Conservation (phyloP, 1,284 basidiomycete genomes). For the Salmacisia buchloeana region DNA sequence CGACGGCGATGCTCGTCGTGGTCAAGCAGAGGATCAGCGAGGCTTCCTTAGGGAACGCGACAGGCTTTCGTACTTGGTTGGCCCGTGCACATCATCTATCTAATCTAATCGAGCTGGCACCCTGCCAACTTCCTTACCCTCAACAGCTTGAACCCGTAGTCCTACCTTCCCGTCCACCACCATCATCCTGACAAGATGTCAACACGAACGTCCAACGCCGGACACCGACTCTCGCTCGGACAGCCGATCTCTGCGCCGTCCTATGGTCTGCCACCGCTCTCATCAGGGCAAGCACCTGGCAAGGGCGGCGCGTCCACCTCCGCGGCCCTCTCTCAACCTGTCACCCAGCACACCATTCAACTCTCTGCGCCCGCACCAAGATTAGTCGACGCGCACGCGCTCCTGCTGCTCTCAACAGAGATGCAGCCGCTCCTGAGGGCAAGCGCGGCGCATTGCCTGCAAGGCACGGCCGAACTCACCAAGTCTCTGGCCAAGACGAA, state of each 20-base stretch:
- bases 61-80: too few species aligned
- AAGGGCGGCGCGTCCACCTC: slow-evolving; percentile 10
- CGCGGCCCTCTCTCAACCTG: slow-evolving; percentile 15
- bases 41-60: too few species aligned
- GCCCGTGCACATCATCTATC: too few species aligned
- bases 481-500: slow-evolving; percentile 29
- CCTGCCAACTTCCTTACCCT: background rate
- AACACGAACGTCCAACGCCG: background rate
- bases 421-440: slow-evolving; percentile 53
- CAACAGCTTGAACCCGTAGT: background rate
- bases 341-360: slow-evolving; percentile 34
- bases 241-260: background rate
- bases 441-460: slow-evolving; percentile 15
- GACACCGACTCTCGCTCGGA: slow-evolving; percentile 1
- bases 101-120: too few species aligned
- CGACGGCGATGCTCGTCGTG: too few species aligned
- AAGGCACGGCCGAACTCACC: slow-evolving; percentile 51
- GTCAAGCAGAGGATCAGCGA: too few species aligned
- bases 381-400: slow-evolving; percentile 66
- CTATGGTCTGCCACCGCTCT: background rate
- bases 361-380: slow-evolving; percentile 51
- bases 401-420: slow-evolving; percentile 80
- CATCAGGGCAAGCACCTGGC: too few species aligned
- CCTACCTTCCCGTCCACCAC: background rate
- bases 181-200: background rate